Percentiles rank a stretch among this genome's conserved stretches.
Evolutionary conservation across 2,329 filamentous ascomycete genomes (phyloP).

Genomic region (Sclerotinia borealis): DNA sequence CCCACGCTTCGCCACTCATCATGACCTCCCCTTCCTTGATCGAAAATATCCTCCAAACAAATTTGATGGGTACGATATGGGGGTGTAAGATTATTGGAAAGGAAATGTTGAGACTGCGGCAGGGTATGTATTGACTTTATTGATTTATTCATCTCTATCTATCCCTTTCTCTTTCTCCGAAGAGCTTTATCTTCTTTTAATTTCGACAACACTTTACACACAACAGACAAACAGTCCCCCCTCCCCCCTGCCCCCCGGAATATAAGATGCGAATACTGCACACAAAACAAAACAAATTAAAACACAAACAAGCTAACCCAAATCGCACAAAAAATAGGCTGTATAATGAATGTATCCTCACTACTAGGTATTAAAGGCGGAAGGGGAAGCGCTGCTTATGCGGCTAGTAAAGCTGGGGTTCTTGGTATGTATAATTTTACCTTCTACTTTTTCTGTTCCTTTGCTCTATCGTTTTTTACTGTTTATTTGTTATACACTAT

Average conservation of each 20-base stretch:
- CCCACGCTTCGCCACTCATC: constrained; percentile 59
- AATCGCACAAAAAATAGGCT: constrained; percentile 38
- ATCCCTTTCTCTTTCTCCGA: neutral
- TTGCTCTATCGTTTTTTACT: no score
- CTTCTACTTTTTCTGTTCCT: no score
- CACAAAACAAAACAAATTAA: neutral
- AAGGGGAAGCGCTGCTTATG: constrained; percentile 65
- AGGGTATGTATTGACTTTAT: constrained; percentile 19
- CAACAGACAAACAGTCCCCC: no score
- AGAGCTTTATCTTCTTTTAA: no score
- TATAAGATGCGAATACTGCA: no score
- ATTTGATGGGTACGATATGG: constrained; percentile 60
- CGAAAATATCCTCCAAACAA: constrained; percentile 57
- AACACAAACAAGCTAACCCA: neutral
- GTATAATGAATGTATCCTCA: constrained; percentile 78
- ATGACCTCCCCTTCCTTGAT: constrained; percentile 46
- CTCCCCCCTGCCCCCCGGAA: neutral
- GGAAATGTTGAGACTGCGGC: constrained; percentile 40
- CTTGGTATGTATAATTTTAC: constrained; percentile 59
- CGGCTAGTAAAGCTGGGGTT: constrained; percentile 75
- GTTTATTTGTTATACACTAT: no score
- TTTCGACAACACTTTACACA: no score
- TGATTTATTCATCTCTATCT: neutral
- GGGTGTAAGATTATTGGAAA: constrained; percentile 50
- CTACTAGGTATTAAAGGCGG: constrained; percentile 65